Base-by-base conservation (phyloP, 371 early-diverging fungal genomes). In the Catenaria anguillulae region DNA sequence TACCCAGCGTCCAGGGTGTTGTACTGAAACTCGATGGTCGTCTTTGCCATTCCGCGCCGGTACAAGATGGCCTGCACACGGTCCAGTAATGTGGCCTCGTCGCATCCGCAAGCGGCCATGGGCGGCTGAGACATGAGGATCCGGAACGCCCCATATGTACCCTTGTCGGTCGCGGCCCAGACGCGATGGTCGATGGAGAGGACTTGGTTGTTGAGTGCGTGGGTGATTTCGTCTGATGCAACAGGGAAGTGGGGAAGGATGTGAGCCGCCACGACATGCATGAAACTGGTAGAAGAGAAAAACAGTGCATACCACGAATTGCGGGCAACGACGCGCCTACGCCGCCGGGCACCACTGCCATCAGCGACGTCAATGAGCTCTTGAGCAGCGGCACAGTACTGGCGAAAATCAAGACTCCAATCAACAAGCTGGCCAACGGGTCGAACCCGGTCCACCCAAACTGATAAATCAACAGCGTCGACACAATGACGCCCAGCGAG, bases 391-490 rank as follows among this genome's bases (percentile, higher is more conserved):
- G 94, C 60, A 89, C 79, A 5, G 90, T 90, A 31, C 84, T 84
- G 60, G 82, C 68, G 63, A 94, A 85, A 35, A 92, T 94, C 40
- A 97, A 71, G 15, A 81, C 68, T 0, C 93, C 90, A 64, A 97
- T 93, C 59, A 92, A 81, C 42, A 97, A 78, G 17, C 93, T 92
- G n/a, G 92, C 92, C 54, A 93, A 78, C 0, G 97, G 94, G 70
- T 97, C 97, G 56, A 92, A 85, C 40, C 93, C 92, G 19, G 87
- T 87, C 94, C 94, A 93, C 5, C 89, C 92, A 70, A 87, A 91
- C 72, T 75, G 82, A 67, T 87, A 74, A 45, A 97, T 91, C 42
- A 93, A 68, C n/a, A 93, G 64, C 0, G 92, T 87, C 0, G 93
- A 93, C 24, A 91, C 80, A 60, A 97, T 92, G 2, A 97, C 95